Conservation (phyloP, 1,284 basidiomycete species). For the Termitomyces sp. region DNA sequence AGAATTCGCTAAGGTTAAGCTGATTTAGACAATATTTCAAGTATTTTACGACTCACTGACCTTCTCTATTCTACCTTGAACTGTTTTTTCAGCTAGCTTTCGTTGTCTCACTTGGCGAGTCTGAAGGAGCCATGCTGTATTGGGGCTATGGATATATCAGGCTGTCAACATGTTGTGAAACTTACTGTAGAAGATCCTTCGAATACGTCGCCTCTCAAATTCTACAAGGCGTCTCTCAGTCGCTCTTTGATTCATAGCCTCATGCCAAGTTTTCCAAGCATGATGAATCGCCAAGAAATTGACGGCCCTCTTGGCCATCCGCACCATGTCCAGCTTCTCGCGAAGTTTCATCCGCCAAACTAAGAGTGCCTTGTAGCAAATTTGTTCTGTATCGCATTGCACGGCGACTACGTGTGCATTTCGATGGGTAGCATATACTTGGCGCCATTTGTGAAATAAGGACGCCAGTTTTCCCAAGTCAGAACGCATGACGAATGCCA, state of each 20-base stretch:
- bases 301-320: slow-evolving; percentile 55
- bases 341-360: slow-evolving; percentile 58
- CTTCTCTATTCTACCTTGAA: slow-evolving; percentile 35
- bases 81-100: slow-evolving; percentile 34
- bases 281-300: slow-evolving; percentile 48
- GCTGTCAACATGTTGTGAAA: neutral
- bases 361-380: slow-evolving; percentile 44
- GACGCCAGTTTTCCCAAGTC: slow-evolving; percentile 35
- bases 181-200: slow-evolving; percentile 45
- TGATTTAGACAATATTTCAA: neutral
- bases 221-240: slow-evolving; percentile 42
- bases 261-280: slow-evolving; percentile 50
- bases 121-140: slow-evolving; percentile 45
- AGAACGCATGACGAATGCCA: slow-evolving; percentile 45
- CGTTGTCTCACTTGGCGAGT: slow-evolving; percentile 29
- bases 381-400: slow-evolving; percentile 41
- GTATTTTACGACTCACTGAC: slow-evolving; percentile 26
- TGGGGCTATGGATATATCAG: slow-evolving; percentile 13
- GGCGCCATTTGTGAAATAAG: slow-evolving; percentile 47
- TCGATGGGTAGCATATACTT: slow-evolving; percentile 40
- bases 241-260: slow-evolving; percentile 42
- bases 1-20: slow-evolving; percentile 44
- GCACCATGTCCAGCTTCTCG: slow-evolving; percentile 43
- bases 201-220: slow-evolving; percentile 35
- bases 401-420: slow-evolving; percentile 48